phyloP scores from a whole-genome alignment of 805 yeast genomes.

The Saccharomyces eubayanus region DNA sequence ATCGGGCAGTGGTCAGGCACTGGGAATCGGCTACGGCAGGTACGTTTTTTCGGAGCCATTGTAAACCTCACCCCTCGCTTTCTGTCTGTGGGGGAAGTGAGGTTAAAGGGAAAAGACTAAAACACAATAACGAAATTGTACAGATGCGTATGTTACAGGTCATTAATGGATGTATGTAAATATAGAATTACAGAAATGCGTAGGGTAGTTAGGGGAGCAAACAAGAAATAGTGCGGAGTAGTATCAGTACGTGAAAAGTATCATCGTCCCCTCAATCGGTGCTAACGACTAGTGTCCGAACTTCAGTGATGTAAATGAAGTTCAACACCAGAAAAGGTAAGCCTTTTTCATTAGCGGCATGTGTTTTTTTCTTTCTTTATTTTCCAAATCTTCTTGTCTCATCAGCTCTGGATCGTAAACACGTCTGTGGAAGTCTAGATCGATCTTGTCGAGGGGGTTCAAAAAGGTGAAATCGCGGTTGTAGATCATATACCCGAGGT shows the following conservation, averaged over 20 bases:
- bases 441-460: constrained; percentile 33
- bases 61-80: neutral
- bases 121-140: neutral
- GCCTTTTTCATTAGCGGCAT: neutral
- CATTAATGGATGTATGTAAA: neutral
- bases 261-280: neutral
- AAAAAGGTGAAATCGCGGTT: constrained; percentile 30
- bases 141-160: neutral
- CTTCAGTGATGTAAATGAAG: neutral
- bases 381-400: constrained; percentile 36
- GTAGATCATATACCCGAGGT: constrained; percentile 44
- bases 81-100: neutral
- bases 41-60: neutral
- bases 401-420: constrained; percentile 33
- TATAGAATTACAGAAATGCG: neutral
- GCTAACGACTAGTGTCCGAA: neutral
- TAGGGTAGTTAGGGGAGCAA: neutral
- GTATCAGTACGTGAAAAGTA: neutral
- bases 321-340: constrained; percentile 6
- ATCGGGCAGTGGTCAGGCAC: neutral
- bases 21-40: neutral
- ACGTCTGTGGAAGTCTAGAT: constrained; percentile 38
- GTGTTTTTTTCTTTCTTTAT: constrained; percentile 17
- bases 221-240: neutral
- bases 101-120: neutral